Percentiles rank a stretch among this genome's conserved stretches.
These are phyloP conservation scores for Daldinia decipiens DNA, from an alignment of 495 filamentous ascomycete species.

Conservation along the genomic window DNA sequence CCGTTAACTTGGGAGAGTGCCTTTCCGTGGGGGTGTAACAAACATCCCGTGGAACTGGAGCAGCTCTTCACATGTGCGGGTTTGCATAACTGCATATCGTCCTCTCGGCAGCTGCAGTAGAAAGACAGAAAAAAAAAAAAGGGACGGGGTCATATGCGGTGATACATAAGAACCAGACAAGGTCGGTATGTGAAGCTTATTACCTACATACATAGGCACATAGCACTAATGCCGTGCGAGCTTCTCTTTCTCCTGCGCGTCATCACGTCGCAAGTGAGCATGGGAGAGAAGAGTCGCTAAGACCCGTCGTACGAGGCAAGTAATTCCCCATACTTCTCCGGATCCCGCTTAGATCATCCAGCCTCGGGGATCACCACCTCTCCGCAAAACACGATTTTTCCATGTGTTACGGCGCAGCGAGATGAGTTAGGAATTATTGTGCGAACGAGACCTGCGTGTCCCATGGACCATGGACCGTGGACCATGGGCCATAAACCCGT, in stretches of 20 bases:
- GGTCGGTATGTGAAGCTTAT: slow-evolving; percentile 20
- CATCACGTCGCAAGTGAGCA: slow-evolving; percentile 22
- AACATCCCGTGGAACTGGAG: slow-evolving; percentile 20
- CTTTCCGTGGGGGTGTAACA: slow-evolving; percentile 37
- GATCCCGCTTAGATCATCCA: slow-evolving; percentile 33
- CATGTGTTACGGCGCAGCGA: slow-evolving; percentile 28
- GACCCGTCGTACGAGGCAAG: slow-evolving; percentile 15
- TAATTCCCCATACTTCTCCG: slow-evolving; percentile 28
- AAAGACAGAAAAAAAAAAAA: not conserved
- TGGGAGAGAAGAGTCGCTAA: not conserved
- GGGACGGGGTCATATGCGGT: slow-evolving; percentile 30
- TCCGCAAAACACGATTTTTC: slow-evolving; percentile 27
- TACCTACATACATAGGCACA: not conserved
- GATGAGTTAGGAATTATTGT: slow-evolving; percentile 41
- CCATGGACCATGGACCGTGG: too few relatives aligned
- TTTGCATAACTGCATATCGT: slow-evolving; percentile 34
- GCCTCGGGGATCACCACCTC: slow-evolving; percentile 32
- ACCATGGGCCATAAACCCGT: slow-evolving; percentile 9
- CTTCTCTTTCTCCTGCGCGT: slow-evolving; percentile 21
- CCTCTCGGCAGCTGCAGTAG: slow-evolving; percentile 34
- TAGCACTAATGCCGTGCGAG: slow-evolving; percentile 6
- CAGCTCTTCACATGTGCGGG: slow-evolving; percentile 35
- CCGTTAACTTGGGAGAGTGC: slow-evolving; percentile 38
- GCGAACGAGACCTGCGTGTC: slow-evolving; percentile 33
- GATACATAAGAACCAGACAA: slow-evolving; percentile 9